Conservation (phyloP, 768 basidiomycete species). For the Aureoboletus auriporus region DNA sequence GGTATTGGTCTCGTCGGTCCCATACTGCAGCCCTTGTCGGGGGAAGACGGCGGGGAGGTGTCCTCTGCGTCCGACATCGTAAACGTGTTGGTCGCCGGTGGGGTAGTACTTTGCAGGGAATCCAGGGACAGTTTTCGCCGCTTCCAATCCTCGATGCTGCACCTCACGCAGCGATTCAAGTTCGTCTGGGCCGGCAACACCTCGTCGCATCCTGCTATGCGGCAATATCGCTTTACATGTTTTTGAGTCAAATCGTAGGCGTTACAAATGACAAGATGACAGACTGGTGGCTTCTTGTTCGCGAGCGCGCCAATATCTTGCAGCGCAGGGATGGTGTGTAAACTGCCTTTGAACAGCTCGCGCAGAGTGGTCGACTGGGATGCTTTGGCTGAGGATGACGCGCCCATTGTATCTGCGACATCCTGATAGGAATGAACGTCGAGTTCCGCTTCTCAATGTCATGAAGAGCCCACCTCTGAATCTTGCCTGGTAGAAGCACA, state of each 20-base stretch:
- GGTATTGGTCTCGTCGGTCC: background rate
- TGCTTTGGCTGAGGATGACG: background rate
- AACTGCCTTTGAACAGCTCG: background rate
- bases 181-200: background rate
- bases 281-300: conserved; percentile 2
- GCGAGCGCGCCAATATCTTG: background rate
- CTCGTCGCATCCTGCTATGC: conserved; percentile 12
- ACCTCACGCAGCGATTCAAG: conserved; percentile 18
- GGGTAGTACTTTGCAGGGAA: background rate
- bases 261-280: background rate
- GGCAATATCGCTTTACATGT: conserved; percentile 14
- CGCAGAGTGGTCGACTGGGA: background rate
- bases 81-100: background rate
- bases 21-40: background rate
- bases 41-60: background rate
- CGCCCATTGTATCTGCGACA: background rate
- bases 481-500: background rate
- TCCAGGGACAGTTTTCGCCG: conserved; percentile 1
- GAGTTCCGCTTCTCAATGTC: background rate
- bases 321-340: conserved; percentile 4
- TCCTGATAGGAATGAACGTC: conserved; percentile 8
- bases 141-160: conserved; percentile 19
- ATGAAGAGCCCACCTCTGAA: conserved; percentile 7
- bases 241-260: background rate
- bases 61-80: conserved; percentile 1